Base-by-base conservation (phyloP, 495 filamentous ascomycete species). In the Tuber indicum region DNA sequence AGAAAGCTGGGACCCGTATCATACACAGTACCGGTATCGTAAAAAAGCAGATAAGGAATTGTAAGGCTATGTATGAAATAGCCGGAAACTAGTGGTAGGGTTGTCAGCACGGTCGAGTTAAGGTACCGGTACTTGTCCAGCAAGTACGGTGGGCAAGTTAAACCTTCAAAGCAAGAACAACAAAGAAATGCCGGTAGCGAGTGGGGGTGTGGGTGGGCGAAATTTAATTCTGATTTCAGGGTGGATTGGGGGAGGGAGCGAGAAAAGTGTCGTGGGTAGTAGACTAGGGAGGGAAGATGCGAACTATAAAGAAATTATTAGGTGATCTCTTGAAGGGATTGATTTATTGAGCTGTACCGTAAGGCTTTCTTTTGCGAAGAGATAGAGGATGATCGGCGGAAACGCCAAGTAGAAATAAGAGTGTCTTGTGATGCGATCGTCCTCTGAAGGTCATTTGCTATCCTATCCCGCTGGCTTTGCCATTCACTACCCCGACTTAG, bases 291-390 rank as follows among this genome's bases (percentile, higher is more conserved):
- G 58, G n/a, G n/a, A 32, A 32, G 26, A n/a, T 66, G 58, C 6
- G 58, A 12, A 66, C n/a, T 66, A 66, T 66, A 66, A 66, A 66
- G 58, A 66, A 66, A 66, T 17, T 32, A 66, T 32, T 26, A 66
- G 26, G 58, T 32, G 58, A 66, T 32, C 26, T 32, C 58, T 32
- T 66, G 2, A 6, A 32, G 52, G 52, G 23, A 58, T 58, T 26
- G 52, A 26, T 14, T 16, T 9, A n/a, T 32, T 66, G 58, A 16
- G n/a, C 58, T 32, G 26, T 32, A 66, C 58, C 58, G n/a, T 17
- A 32, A 16, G 58, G 58, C 2, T 32, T 66, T 58, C 52, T 58
- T 26, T 9, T 66, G 10, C n/a, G 9, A 32, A 23, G 21, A 32
- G 26, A 66, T 7, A 32, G 26, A 66, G 26, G 58, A 2, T 32